phyloP scores from a whole-genome alignment of 2,329 filamentous ascomycete genomes.

The Cytospora chrysosperma region DNA sequence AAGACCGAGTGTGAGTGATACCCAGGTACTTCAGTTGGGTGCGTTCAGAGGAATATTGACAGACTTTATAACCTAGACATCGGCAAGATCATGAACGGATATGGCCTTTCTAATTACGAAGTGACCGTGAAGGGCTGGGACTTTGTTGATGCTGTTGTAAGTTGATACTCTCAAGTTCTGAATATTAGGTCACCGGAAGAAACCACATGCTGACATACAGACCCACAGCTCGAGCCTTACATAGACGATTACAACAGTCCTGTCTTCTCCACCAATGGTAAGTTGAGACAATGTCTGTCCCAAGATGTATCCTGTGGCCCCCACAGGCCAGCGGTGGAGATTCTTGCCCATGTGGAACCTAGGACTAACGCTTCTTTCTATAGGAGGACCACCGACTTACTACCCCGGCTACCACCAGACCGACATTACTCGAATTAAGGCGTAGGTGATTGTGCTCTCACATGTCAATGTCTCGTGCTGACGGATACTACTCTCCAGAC shows the following conservation, averaged over 20 bases:
- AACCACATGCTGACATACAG: background rate
- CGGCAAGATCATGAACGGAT: conserved; percentile 46
- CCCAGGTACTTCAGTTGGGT: background rate
- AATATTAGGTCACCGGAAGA: background rate
- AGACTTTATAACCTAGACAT: conserved; percentile 26
- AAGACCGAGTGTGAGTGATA: conserved; percentile 40
- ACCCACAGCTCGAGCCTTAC: conserved; percentile 31
- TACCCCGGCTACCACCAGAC: conserved; percentile 30
- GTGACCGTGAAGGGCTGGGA: conserved; percentile 31
- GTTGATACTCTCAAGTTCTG: background rate
- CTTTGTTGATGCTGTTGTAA: conserved; percentile 27
- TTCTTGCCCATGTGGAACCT: background rate
- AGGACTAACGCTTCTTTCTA: conserved; percentile 1
- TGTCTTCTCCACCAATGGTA: conserved; percentile 30
- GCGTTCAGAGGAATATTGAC: no score
- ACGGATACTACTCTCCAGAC: background rate
- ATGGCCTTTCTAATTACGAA: conserved; percentile 43
- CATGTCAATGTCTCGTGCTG: background rate
- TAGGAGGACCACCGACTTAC: conserved; percentile 22
- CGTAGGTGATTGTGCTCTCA: conserved; percentile 11
- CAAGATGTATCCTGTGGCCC: no score
- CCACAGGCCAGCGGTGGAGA: no score
- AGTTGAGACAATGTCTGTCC: background rate
- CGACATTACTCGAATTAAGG: conserved; percentile 30
- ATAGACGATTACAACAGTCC: conserved; percentile 30